Evolutionary conservation across 345 rosid genomes (phyloP), one percentile per base, ranked within the genome.

Genomic region (Lepidium sativum): DNA sequence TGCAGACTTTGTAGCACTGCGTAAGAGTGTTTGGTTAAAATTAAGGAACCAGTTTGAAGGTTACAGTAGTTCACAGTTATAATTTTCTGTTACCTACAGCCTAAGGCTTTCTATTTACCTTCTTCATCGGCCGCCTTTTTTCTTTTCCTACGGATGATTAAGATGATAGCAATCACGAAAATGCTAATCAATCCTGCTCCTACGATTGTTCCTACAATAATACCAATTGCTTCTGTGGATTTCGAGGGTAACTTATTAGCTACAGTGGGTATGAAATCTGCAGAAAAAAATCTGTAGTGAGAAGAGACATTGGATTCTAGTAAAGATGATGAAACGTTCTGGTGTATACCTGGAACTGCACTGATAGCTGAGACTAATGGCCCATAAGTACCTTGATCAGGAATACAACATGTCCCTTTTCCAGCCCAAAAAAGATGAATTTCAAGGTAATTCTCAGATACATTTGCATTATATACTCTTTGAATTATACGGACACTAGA

Each of bases 181-280:
- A 79, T 54, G 70, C 79, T 34, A 34, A 63, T 59, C 29, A 73
- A 45, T 54, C 77, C 86, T 37, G 77, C 77, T 16, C 88, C 89
- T 15, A 79, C 81, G 57, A 78, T 67, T 25, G 76, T 65, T 16
- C 96, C 98, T 20, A 81, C 84, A 48, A 84, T 72, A 35, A 80
- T 40, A 25, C 89, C 79, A 5, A 82, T 75, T 7, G 52, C 69
- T 50, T 61, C 61, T 63, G 74, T 83, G 56, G 73, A 40, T 11
- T 20, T 59, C 27, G 60, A 43, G 17, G 90, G 87, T 34, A 79
- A 65, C 14, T 49, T 83, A 79, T 81, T 79, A 21, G 59, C 73
- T 17, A 86, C 91, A 34, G 82, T 81, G 33, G 97, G 91, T 60
- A 1, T 42, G 65, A 90, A 90, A 79, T 85, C 92, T 87, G 84